Percentiles rank a stretch among this genome's conserved stretches.
phyloP scores from a whole-genome alignment of 2,329 filamentous ascomycete species.

The Thelonectria rubi region DNA sequence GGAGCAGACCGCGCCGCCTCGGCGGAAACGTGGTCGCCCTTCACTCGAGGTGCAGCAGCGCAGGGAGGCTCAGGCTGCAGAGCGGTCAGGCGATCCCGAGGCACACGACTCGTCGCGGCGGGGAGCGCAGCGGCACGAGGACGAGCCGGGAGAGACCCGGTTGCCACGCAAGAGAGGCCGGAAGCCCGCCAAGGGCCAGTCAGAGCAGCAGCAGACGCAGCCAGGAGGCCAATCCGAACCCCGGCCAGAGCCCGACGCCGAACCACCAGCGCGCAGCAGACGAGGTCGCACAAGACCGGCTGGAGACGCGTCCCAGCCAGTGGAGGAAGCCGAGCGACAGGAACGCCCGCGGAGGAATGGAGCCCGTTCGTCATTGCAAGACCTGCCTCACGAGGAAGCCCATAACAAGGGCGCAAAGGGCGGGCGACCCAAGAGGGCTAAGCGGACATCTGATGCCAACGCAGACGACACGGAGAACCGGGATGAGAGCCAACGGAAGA shows the following conservation, averaged over 20 bases:
- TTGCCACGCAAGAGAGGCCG: conserved; percentile 29
- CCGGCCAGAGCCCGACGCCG: conserved; percentile 23
- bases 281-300: conserved; percentile 22
- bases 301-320: conserved; percentile 12
- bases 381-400: conserved; percentile 19
- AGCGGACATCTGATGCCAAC: conserved; percentile 5
- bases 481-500: conserved; percentile 27
- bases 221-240: conserved; percentile 10
- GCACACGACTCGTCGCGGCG: conserved; percentile 20
- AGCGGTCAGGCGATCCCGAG: conserved; percentile 30
- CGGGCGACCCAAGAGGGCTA: conserved; percentile 24
- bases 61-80: conserved; percentile 20
- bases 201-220: conserved; percentile 6
- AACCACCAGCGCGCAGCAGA: conserved; percentile 27
- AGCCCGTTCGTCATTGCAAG: conserved; percentile 33
- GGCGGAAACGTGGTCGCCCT: conserved; percentile 49
- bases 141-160: conserved; percentile 20
- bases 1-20: conserved; percentile 40
- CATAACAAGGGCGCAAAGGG: conserved; percentile 33
- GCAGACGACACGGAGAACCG: conserved; percentile 22
- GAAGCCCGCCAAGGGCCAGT: conserved; percentile 19
- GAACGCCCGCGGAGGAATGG: conserved; percentile 24
- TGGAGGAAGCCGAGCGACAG: conserved; percentile 16
- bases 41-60: conserved; percentile 38
- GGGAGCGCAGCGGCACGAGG: conserved; percentile 25